Evolutionary conservation across 345 rosid genomes (phyloP).

Genomic region (Salix purpurea): DNA sequence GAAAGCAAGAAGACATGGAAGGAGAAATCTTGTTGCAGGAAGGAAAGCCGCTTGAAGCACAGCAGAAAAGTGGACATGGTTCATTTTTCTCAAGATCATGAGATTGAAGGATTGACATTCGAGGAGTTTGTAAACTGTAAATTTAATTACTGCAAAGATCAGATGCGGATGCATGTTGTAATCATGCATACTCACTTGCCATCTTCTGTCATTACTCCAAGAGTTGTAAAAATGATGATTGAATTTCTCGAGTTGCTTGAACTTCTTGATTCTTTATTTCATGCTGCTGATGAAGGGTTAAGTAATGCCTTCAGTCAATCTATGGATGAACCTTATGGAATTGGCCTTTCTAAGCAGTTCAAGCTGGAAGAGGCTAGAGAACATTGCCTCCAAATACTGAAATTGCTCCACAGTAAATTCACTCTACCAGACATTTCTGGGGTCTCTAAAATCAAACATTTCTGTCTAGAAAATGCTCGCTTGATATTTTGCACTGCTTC

Average conservation of each 20-base stretch:
- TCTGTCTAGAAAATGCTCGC: constrained; percentile 9
- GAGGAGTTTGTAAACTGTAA: constrained; percentile 14
- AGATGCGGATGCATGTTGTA: constrained; percentile 16
- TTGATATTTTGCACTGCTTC: constrained; percentile 8
- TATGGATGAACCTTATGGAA: neutral
- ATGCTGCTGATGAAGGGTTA: neutral
- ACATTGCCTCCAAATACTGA: neutral
- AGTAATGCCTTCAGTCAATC: neutral
- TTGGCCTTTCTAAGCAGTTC: neutral
- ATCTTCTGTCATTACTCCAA: constrained; percentile 23
- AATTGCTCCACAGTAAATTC: neutral
- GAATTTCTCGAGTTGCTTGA: constrained; percentile 18
- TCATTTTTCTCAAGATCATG: no score
- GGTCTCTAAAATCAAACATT: neutral
- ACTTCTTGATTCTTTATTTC: neutral
- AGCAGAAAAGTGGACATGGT: no score
- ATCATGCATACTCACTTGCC: constrained; percentile 38
- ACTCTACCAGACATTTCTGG: neutral
- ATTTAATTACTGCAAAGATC: constrained; percentile 2
- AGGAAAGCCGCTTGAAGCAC: no score
- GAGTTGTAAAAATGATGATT: constrained; percentile 25
- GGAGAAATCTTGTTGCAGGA: no score
- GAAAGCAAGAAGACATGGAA: no score
- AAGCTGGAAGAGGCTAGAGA: neutral
- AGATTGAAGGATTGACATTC: constrained; percentile 1